These are phyloP conservation scores for Neospora caninum DNA, from an alignment of 169 alveolate genomes.

Conservation along the genomic window DNA sequence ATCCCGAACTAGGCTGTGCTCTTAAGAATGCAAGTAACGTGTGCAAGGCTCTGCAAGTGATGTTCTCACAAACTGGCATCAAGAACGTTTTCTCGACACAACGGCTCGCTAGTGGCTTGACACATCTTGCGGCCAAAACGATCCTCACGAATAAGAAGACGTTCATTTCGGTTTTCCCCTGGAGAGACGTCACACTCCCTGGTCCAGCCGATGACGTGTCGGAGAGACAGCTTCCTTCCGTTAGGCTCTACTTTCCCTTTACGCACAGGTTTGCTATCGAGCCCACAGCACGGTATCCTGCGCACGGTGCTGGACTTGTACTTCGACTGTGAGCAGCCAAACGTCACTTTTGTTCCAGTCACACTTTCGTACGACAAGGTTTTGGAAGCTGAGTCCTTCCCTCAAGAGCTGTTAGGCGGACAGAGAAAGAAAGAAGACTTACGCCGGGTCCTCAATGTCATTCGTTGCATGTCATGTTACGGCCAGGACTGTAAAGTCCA, in stretches of 20 bases:
- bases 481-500: background rate
- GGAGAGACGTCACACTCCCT: too few species aligned
- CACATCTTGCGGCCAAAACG: too few species aligned
- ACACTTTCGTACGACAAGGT: slow-evolving; percentile 57
- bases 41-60: too few species aligned
- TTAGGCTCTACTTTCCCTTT: background rate
- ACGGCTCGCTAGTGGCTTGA: too few species aligned
- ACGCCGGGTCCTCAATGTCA: slow-evolving; percentile 36
- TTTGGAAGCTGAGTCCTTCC: slow-evolving; percentile 47
- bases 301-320: background rate
- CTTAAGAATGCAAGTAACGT: too few species aligned
- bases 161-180: too few species aligned
- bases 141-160: too few species aligned
- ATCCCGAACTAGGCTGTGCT: too few species aligned
- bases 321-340: background rate
- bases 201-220: too few species aligned
- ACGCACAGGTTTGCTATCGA: slow-evolving; percentile 21
- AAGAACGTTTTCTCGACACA: too few species aligned
- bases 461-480: background rate
- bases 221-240: too few species aligned
- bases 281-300: slow-evolving; percentile 28
- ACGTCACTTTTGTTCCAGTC: slow-evolving; percentile 44
- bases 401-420: slow-evolving; percentile 48
- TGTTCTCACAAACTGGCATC: too few species aligned
- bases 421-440: slow-evolving; percentile 40